A percentile compares a stretch with the other conserved stretches of the same genome.
These are phyloP conservation scores for Tremella yokohamensis DNA, from an alignment of 768 basidiomycete species.

Conservation along the genomic window DNA sequence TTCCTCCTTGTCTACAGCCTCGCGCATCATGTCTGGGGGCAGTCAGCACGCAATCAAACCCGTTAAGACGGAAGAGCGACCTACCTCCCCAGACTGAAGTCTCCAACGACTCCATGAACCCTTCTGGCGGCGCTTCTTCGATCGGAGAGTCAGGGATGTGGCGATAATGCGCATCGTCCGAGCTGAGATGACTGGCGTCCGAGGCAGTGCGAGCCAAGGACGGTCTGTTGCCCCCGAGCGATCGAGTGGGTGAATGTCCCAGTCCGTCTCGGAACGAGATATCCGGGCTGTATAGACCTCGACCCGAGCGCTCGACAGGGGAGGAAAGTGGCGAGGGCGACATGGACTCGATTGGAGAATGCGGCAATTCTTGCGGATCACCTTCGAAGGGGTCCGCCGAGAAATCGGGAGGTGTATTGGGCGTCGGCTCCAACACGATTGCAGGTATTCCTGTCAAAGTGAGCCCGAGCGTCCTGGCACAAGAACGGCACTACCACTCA, in stretches of 20 bases:
- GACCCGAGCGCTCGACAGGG: conserved; percentile 7
- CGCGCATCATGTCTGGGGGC: conserved; percentile 32
- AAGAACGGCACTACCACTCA: too few species aligned
- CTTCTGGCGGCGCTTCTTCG: conserved; percentile 6
- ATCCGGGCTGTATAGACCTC: conserved; percentile 1
- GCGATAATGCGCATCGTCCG: conserved; percentile 30
- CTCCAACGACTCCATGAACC: conserved; percentile 20
- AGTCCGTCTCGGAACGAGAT: background rate
- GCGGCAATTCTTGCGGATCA: background rate
- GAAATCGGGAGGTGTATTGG: conserved; percentile 22
- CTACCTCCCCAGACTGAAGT: conserved; percentile 41
- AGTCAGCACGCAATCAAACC: background rate
- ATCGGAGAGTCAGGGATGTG: background rate
- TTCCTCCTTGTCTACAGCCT: conserved; percentile 33
- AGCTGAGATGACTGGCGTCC: conserved; percentile 37
- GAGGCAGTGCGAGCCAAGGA: conserved; percentile 15
- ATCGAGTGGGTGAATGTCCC: conserved; percentile 12
- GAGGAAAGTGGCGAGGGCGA: conserved; percentile 9
- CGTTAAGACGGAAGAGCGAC: conserved; percentile 3
- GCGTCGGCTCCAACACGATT: conserved; percentile 43
- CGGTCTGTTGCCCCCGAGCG: conserved; percentile 7
- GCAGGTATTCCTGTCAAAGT: conserved; percentile 35
- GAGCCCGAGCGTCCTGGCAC: too few species aligned
- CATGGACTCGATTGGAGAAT: conserved; percentile 9
- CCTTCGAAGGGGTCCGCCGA: background rate